phyloP scores from a whole-genome alignment of 202 grass and related monocot species.

The Panicum virgatum region DNA sequence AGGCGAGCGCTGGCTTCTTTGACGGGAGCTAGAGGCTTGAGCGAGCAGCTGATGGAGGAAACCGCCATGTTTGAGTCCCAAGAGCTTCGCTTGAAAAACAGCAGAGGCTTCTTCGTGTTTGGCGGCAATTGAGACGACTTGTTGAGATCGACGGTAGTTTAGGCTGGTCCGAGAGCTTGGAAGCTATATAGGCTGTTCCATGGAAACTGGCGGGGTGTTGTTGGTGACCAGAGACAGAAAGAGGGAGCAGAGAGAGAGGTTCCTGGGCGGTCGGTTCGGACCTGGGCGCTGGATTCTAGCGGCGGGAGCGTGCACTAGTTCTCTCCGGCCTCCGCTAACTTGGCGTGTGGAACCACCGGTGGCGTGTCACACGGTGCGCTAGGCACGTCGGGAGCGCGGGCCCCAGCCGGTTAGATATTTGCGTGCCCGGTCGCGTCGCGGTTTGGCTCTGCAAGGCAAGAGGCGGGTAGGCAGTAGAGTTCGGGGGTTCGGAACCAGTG shows the following conservation, averaged over 20 bases:
- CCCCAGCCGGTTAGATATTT: constrained; percentile 44
- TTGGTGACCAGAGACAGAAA: not conserved
- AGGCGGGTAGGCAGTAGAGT: not conserved
- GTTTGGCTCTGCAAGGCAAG: no score
- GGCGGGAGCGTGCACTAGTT: not conserved
- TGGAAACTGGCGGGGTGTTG: not conserved
- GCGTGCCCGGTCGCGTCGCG: not conserved
- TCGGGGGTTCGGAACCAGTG: not conserved
- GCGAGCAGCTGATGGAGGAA: constrained; percentile 62
- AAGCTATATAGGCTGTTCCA: constrained; percentile 17
- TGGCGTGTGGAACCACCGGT: constrained; percentile 65
- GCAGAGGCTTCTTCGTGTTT: not conserved
- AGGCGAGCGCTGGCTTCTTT: constrained; percentile 1
- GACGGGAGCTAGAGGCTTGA: constrained; percentile 39
- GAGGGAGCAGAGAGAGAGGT: no score
- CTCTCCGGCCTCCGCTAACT: constrained; percentile 32
- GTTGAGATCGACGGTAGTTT: not conserved
- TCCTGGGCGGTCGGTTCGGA: constrained; percentile 44
- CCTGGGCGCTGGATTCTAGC: constrained; percentile 51
- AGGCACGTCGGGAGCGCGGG: constrained; percentile 44
- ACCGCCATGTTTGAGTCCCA: constrained; percentile 30
- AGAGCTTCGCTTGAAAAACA: not conserved
- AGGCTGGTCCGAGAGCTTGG: not conserved
- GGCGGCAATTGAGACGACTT: not conserved
- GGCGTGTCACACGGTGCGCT: constrained; percentile 10